phyloP scores from a whole-genome alignment of 163 green algal genomes.

The Chlamydomonas reinhardtii region DNA sequence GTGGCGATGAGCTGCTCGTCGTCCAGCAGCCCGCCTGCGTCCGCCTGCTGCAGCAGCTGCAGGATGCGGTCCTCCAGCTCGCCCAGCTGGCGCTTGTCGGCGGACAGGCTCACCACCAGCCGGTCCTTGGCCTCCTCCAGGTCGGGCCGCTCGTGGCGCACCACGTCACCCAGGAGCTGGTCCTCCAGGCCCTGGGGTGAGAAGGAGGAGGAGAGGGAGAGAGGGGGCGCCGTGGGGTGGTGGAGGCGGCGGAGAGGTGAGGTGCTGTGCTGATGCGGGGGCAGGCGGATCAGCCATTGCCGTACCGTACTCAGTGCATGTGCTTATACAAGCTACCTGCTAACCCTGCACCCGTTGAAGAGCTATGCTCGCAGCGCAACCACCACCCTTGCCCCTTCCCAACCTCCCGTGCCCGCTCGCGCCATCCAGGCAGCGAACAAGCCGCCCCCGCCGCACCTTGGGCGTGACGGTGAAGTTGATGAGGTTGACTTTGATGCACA shows the following conservation, averaged over 20 bases:
- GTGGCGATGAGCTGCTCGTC: conserved; percentile 78
- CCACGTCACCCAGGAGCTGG: conserved; percentile 86
- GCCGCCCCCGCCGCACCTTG: conserved; percentile 57
- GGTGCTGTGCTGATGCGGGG: no score
- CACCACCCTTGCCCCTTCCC: no score
- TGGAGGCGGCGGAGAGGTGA: not conserved
- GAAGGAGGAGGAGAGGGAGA: no score
- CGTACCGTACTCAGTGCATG: no score
- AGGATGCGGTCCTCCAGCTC: conserved; percentile 49
- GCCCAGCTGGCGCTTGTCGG: conserved; percentile 79
- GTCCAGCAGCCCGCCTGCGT: conserved; percentile 29
- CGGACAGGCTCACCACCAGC: conserved; percentile 79
- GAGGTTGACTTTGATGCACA: conserved; percentile 87
- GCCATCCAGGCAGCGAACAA: no score
- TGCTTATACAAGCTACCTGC: no score
- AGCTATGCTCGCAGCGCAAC: no score
- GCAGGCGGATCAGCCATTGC: no score
- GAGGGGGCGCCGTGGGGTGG: no score
- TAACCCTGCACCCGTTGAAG: no score
- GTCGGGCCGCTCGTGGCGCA: conserved; percentile 81
- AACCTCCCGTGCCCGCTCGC: no score
- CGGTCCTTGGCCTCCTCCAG: conserved; percentile 85
- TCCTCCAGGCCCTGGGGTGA: conserved; percentile 79
- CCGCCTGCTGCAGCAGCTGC: conserved; percentile 31
- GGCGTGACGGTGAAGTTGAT: conserved; percentile 91